Percentiles rank a stretch among this genome's conserved stretches.
phyloP scores from a whole-genome alignment of 345 rosid genomes.

The sweet orange (Citrus sinensis) region DVS_A1.0 CM039163.1:42203501-42204000 shows the following conservation, averaged over 20 bases:
- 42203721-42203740: background rate
- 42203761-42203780: background rate
- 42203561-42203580: background rate
- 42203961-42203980: conserved; percentile 64
- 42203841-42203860: conserved; percentile 90
- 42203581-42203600: background rate
- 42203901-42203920: conserved; percentile 57
- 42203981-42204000: conserved; percentile 34
- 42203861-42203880: conserved; percentile 60
- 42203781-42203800: background rate
- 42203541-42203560: background rate
- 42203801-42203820: conserved; percentile 1
- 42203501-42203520: background rate
- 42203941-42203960: conserved; percentile 64
- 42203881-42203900: conserved; percentile 46
- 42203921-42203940: conserved; percentile 66
- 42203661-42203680: background rate
- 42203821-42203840: conserved; percentile 77
- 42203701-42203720: background rate
- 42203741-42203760: background rate
- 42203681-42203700: background rate
- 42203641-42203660: background rate
- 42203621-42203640: background rate
- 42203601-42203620: background rate
- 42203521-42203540: background rate